These are phyloP conservation scores for Fusarium multiceps DNA, from an alignment of 2,329 filamentous ascomycete genomes.

Conservation along the genomic window DNA sequence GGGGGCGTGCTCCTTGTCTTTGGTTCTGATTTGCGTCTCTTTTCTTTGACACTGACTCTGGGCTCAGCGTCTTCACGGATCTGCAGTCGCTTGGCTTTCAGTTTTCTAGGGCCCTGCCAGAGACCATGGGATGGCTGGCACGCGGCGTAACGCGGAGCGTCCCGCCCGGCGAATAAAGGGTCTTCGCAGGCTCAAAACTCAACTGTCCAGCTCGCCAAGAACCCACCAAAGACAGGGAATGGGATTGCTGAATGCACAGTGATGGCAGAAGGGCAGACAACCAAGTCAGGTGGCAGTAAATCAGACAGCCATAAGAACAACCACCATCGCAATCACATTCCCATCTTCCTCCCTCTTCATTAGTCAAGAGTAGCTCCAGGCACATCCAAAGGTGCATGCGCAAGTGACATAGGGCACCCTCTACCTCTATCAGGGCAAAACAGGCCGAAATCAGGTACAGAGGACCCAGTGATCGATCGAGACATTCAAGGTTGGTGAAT, in stretches of 20 bases:
- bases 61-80: slow-evolving; percentile 34
- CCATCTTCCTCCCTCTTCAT: slow-evolving; percentile 18
- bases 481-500: slow-evolving; percentile 41
- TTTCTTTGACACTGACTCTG: slow-evolving; percentile 32
- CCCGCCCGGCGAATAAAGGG: slow-evolving; percentile 39
- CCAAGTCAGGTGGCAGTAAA: slow-evolving; percentile 37
- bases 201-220: slow-evolving; percentile 28
- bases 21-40: slow-evolving; percentile 37
- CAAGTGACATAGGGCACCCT: slow-evolving; percentile 31
- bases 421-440: slow-evolving; percentile 15
- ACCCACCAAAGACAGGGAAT: slow-evolving; percentile 5
- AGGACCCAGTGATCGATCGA: slow-evolving; percentile 41
- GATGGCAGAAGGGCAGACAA: slow-evolving; percentile 27
- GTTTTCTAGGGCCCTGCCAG: slow-evolving; percentile 22
- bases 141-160: slow-evolving; percentile 42
- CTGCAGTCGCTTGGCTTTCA: slow-evolving; percentile 38
- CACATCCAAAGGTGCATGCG: slow-evolving; percentile 16
- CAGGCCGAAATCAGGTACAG: slow-evolving; percentile 35
- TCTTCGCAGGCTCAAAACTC: slow-evolving; percentile 19
- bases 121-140: slow-evolving; percentile 40
- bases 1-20: slow-evolving; percentile 39
- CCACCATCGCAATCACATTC: slow-evolving; percentile 36
- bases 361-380: slow-evolving; percentile 25
- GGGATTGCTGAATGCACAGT: slow-evolving; percentile 22
- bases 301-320: slow-evolving; percentile 37